Base-by-base conservation (phyloP, 2,329 filamentous ascomycete genomes). In the Aspergillus thermomutatus region DNA sequence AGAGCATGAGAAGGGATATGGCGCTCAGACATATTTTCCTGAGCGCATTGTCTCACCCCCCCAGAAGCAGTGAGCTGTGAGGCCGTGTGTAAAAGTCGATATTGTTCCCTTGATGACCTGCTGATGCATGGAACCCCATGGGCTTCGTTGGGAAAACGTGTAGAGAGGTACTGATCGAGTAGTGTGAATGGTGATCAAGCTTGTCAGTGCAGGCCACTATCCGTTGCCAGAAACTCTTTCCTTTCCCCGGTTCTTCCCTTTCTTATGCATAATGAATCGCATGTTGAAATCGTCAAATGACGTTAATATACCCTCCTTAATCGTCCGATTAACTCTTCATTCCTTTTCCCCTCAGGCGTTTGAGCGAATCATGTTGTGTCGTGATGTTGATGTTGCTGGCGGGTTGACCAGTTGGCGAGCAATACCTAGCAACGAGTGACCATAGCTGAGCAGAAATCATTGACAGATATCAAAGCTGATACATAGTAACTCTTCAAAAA, bases 1-100 rank as follows among this genome's bases (percentile, higher is more conserved):
- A 3, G 57, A 57, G n/a, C 27, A 50, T 3, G 59, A 60, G 50
- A 59, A 61, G 50, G 47, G 40, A 10, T 28, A 45, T 9, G 28
- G 47, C 19, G 10, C n/a, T 21, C 50, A 54, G 31, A 48, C 28
- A 19, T 52, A 52, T n/a, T 47, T 47, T 11, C 50, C 50, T 25
- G 43, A 23, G 21, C 19, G 43, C 43, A 46, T 9, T 45, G 9
- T 4, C 21, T 45, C 41, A 23, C 41, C 41, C 10, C 41, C 41
- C 8, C 41, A 45, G 41, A 45, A 46, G 6, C 43, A 46, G 5
- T 26, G 34, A 46, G 41, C 19, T 21, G 5, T 25, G 21, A 25
- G 19, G 19, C 11, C 3, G n/a, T 45, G 4, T 0, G 21, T 45
- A 45, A 45, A 23, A 2, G 41, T 45, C 10, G 41, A 21, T 11